A percentile compares a stretch with the other conserved stretches of the same genome.
phyloP scores from a whole-genome alignment of 2,329 filamentous ascomycete genomes.

The Fusarium drepaniforme region DNA sequence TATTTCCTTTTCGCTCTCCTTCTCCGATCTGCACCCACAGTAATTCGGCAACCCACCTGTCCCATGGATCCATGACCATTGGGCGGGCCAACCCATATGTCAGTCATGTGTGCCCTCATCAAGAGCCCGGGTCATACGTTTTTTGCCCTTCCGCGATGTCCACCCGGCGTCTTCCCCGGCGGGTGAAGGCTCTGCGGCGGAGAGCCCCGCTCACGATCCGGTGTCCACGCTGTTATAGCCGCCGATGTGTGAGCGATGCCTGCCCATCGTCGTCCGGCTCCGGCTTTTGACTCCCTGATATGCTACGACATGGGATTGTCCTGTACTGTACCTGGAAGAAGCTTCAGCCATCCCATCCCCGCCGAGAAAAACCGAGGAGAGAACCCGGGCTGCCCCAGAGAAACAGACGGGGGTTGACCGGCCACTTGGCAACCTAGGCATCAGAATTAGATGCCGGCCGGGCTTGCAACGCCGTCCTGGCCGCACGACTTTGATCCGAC shows the following conservation, averaged over 20 bases:
- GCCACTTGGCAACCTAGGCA: conserved; percentile 14
- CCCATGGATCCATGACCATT: conserved; percentile 11
- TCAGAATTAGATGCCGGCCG: conserved; percentile 24
- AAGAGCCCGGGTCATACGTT: conserved; percentile 40
- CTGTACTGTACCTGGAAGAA: not conserved
- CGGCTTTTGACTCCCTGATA: conserved; percentile 3
- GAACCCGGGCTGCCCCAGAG: conserved; percentile 13
- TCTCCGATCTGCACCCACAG: conserved; percentile 9
- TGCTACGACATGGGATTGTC: not conserved
- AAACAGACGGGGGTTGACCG: conserved; percentile 1
- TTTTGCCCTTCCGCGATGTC: conserved; percentile 18
- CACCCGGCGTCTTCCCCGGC: conserved; percentile 25
- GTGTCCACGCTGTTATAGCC: conserved; percentile 10
- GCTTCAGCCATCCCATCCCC: not conserved
- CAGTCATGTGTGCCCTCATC: conserved; percentile 30
- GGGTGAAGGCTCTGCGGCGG: conserved; percentile 15
- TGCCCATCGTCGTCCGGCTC: conserved; percentile 17
- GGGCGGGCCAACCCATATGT: conserved; percentile 18
- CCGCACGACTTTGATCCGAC: conserved; percentile 28
- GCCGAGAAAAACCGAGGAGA: conserved; percentile 3
- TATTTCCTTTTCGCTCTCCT: not conserved
- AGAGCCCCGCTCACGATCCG: conserved; percentile 19
- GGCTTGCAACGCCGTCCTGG: conserved; percentile 2
- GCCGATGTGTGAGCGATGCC: conserved; percentile 24
- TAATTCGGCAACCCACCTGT: conserved; percentile 7